Evolutionary conservation across 2,329 filamentous ascomycete genomes (phyloP).

Genomic region (Sarocladium strictum): DNA sequence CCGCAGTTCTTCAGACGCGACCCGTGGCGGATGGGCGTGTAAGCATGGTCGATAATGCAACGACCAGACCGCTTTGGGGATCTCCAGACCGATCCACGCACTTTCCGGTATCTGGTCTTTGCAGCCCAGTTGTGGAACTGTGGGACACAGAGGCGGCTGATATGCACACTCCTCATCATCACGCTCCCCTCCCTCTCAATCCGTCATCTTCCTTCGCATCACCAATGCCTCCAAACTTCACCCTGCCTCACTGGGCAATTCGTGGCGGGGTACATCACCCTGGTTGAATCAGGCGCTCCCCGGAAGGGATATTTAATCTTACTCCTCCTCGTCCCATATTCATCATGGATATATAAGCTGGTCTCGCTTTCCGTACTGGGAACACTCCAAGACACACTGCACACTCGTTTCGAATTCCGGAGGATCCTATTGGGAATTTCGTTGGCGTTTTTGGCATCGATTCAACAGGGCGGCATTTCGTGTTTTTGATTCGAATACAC

Average conservation of each 20-base stretch:
- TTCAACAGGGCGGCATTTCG: not conserved
- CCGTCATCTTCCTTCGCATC: not conserved
- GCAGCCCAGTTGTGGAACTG: too few relatives aligned
- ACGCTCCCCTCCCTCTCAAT: too few relatives aligned
- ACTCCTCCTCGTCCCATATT: too few relatives aligned
- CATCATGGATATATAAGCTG: not conserved
- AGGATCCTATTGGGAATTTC: not conserved
- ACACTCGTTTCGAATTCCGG: constrained; percentile 1
- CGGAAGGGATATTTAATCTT: not conserved
- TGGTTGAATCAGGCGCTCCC: not conserved
- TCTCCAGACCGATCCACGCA: too few relatives aligned
- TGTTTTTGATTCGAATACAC: not conserved
- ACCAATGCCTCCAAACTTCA: not conserved
- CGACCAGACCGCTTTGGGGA: too few relatives aligned
- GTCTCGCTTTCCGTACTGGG: not conserved
- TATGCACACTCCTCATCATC: too few relatives aligned
- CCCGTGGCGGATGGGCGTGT: too few relatives aligned
- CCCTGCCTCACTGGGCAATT: not conserved
- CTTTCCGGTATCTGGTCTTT: too few relatives aligned
- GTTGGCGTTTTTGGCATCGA: not conserved
- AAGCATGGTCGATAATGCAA: too few relatives aligned
- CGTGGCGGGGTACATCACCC: not conserved
- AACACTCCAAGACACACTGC: not conserved
- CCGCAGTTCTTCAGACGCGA: too few relatives aligned
- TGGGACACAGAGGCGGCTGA: not conserved